Evolutionary conservation across 768 basidiomycete species (phyloP).

Genomic region (Russula earlei): DNA sequence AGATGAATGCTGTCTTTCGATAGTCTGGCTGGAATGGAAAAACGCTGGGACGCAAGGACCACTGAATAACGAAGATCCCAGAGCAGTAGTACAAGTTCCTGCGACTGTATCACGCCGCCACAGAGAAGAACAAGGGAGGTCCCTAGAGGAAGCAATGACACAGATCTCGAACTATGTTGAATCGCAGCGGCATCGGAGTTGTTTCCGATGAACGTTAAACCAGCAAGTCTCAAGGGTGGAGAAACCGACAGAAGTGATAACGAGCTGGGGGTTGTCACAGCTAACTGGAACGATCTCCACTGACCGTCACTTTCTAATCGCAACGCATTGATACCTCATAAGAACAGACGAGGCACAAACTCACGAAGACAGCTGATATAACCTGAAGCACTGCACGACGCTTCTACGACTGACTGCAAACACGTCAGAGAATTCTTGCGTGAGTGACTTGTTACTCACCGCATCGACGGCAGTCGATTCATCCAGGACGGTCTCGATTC

Average conservation of each 20-base stretch:
- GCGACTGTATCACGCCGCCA: conserved; percentile 30
- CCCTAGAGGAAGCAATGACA: conserved; percentile 40
- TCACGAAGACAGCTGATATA: conserved; percentile 26
- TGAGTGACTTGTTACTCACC: neutral
- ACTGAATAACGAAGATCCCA: conserved; percentile 67
- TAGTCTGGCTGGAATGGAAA: conserved; percentile 41
- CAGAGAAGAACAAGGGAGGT: conserved; percentile 53
- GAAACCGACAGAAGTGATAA: neutral
- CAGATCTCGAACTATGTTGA: conserved; percentile 8
- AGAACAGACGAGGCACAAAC: neutral
- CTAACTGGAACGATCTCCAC: conserved; percentile 33
- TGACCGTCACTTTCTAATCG: conserved; percentile 35
- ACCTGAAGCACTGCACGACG: conserved; percentile 27
- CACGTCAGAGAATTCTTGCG: neutral
- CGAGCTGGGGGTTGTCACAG: neutral
- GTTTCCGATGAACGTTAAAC: conserved; percentile 11
- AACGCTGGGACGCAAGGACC: conserved; percentile 43
- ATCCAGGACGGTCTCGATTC: neutral
- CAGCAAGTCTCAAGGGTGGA: conserved; percentile 7
- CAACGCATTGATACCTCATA: neutral
- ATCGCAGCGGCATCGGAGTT: neutral
- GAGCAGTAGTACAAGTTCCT: conserved; percentile 44
- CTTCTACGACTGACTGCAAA: conserved; percentile 23
- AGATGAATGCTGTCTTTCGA: conserved; percentile 27
- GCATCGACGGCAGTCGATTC: conserved; percentile 1